Base-by-base conservation (phyloP, 805 yeast genomes). In the Myxozyma mucilagina region DNA sequence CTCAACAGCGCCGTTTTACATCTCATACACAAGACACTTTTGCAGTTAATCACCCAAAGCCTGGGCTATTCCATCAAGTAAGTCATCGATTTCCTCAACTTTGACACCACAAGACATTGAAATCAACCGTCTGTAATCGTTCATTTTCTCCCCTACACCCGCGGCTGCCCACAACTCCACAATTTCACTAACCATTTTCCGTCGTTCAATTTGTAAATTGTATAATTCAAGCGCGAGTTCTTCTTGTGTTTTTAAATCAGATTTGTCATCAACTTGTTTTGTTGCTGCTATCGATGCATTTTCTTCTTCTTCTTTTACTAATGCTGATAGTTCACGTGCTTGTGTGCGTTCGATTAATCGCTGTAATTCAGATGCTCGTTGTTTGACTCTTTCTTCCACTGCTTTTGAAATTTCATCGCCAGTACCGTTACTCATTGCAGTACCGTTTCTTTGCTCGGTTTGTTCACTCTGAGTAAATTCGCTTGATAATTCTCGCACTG, bases 121-220 rank as follows among this genome's bases (percentile, higher is more conserved):
- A 47, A 94, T 86, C 63, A 93, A 78, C 69, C 85, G 84, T 65
- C 96, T 80, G 76, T 93, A 87, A 71, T 90, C 90, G 69, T 84
- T 82, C 83, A 89, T 86, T 72, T 85, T 87, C 35, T 76, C 78
- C 13, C 81, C 77, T 52, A 72, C 80, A 20, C 78, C 78, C 0
- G 81, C 76, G 43, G 80, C 73, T 32, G 82, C 80, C 68, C 77
- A 77, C 47, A 78, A 69, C 57, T 80, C 78, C 8, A 86, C 81
- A 14, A 89, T 80, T 54, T 79, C 78, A 56, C 79, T 76, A 29
- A 80, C 76, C 51, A 76, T 70, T 47, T 70, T 68, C 51, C 76
- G 69, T 41, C 85, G 75, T 24, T 72, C 74, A 14, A 71, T 67
- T 69, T 82, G 86, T 42, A 81, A 66, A 2, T 68, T 67, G 1